A percentile compares a stretch with the other conserved stretches of the same genome.
These are phyloP conservation scores for Fusarium sp. DNA, from an alignment of 2,329 filamentous ascomycete species.

Conservation along the genomic window DNA sequence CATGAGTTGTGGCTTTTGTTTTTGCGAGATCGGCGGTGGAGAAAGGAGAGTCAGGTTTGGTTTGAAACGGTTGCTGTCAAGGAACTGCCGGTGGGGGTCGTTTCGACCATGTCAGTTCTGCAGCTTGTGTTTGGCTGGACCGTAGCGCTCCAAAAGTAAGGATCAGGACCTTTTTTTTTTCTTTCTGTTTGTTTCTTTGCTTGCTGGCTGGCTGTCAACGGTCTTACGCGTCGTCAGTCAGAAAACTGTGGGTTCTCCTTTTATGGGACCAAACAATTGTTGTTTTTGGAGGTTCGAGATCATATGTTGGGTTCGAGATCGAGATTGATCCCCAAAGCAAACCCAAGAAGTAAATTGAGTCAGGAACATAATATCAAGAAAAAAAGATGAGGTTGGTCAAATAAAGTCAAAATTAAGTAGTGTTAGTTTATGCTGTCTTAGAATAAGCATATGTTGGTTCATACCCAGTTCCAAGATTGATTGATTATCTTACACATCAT, in stretches of 20 bases:
- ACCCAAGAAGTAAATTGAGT: not conserved
- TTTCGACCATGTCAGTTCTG: constrained; percentile 4
- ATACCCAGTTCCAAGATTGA: not conserved
- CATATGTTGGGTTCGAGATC: not conserved
- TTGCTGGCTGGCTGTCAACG: not conserved
- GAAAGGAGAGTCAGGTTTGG: constrained; percentile 15
- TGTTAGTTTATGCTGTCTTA: not conserved
- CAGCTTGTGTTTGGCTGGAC: constrained; percentile 20
- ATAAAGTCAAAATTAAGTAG: constrained; percentile 5
- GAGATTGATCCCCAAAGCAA: not conserved
- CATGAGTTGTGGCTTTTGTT: not conserved
- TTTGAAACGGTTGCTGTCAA: constrained; percentile 35
- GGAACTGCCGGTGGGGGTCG: constrained; percentile 19
- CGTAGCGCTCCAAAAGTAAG: constrained; percentile 2
- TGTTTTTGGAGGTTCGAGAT: not conserved
- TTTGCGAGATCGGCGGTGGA: constrained; percentile 24
- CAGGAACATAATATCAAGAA: not conserved
- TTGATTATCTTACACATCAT: not conserved
- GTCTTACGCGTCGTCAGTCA: constrained; percentile 34
- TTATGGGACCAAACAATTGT: constrained; percentile 20
- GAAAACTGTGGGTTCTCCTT: constrained; percentile 16
- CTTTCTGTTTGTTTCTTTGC: not conserved
- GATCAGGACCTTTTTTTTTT: not conserved
- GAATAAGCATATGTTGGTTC: not conserved
- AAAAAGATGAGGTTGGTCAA: not conserved